Percentiles rank a stretch among this genome's conserved stretches.
Evolutionary conservation across 371 early-diverging fungal species (phyloP).

Genomic region (Mucor lusitanicus): DNA sequence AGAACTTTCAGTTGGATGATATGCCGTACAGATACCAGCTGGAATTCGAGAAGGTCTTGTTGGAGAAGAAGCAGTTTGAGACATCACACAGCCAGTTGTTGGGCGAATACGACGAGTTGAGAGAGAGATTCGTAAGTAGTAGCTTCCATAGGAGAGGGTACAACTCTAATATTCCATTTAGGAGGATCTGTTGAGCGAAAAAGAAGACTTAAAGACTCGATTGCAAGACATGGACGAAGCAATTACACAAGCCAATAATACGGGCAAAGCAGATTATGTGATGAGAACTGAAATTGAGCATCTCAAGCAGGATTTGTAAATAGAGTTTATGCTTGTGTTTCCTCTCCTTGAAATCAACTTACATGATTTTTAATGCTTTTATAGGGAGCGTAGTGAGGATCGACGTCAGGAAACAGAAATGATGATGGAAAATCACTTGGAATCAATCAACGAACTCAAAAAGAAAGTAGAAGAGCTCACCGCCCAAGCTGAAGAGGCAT

Average conservation of each 20-base stretch:
- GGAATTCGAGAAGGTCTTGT: constrained; percentile 44
- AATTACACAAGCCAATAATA: constrained; percentile 65
- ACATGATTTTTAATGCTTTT: background rate
- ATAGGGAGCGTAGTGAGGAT: constrained; percentile 75
- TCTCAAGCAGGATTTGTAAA: constrained; percentile 82
- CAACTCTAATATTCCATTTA: constrained; percentile 19
- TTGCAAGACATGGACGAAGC: constrained; percentile 75
- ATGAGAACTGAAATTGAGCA: constrained; percentile 89
- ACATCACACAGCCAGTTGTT: constrained; percentile 51
- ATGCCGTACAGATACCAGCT: constrained; percentile 45
- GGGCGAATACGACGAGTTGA: constrained; percentile 54
- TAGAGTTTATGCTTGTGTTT: background rate
- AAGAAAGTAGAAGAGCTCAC: constrained; percentile 69
- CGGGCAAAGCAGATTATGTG: constrained; percentile 83
- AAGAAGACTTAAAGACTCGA: constrained; percentile 62
- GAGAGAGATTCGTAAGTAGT: constrained; percentile 57
- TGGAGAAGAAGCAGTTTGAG: constrained; percentile 62
- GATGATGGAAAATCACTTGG: constrained; percentile 58
- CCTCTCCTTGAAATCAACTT: background rate
- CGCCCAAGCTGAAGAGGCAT: constrained; percentile 71
- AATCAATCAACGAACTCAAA: constrained; percentile 65
- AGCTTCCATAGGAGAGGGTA: background rate
- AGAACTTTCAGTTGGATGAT: constrained; percentile 34
- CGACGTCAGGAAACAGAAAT: constrained; percentile 73
- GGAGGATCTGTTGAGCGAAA: constrained; percentile 69